phyloP scores from a whole-genome alignment of 495 filamentous ascomycete genomes.

The Penicillium desertorum region DNA sequence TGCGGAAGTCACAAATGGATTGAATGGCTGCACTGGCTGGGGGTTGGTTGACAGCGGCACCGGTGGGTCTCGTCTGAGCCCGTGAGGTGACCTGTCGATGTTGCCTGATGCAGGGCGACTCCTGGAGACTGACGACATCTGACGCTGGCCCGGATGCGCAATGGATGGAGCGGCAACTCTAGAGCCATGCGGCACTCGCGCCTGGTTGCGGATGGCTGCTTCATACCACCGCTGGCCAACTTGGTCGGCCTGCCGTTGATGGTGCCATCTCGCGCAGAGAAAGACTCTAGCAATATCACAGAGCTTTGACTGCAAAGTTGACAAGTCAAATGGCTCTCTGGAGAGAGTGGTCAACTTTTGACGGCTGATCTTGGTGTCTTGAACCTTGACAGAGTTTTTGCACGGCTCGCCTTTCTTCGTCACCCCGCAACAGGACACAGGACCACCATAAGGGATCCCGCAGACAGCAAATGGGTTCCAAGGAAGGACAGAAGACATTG shows the following conservation, averaged over 20 bases:
- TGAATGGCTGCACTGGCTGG: too few species aligned
- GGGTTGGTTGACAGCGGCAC: too few species aligned
- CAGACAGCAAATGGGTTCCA: slow-evolving; percentile 1
- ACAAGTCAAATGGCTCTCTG: slow-evolving; percentile 2
- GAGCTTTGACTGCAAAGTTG: slow-evolving; percentile 2
- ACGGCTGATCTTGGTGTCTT: slow-evolving; percentile 3
- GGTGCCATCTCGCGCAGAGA: slow-evolving; percentile 6
- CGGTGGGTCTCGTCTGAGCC: too few species aligned
- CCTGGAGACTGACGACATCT: too few species aligned
- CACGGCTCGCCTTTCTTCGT: background rate
- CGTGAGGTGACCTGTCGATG: too few species aligned
- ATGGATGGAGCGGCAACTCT: background rate
- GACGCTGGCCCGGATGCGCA: too few species aligned
- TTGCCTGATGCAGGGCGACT: too few species aligned
- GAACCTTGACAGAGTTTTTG: slow-evolving; percentile 2
- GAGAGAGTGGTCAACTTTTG: slow-evolving; percentile 1
- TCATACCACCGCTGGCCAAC: slow-evolving; percentile 7
- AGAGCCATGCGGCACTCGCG: background rate
- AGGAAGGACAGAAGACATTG: background rate
- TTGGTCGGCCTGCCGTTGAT: background rate
- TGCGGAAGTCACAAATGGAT: too few species aligned
- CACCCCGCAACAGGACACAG: slow-evolving; percentile 3
- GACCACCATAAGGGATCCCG: background rate
- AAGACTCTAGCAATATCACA: background rate
- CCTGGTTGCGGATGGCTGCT: slow-evolving; percentile 3